Evolutionary conservation across 805 yeast genomes (phyloP).

Genomic region (Saccharomycopsis olivae): DNA sequence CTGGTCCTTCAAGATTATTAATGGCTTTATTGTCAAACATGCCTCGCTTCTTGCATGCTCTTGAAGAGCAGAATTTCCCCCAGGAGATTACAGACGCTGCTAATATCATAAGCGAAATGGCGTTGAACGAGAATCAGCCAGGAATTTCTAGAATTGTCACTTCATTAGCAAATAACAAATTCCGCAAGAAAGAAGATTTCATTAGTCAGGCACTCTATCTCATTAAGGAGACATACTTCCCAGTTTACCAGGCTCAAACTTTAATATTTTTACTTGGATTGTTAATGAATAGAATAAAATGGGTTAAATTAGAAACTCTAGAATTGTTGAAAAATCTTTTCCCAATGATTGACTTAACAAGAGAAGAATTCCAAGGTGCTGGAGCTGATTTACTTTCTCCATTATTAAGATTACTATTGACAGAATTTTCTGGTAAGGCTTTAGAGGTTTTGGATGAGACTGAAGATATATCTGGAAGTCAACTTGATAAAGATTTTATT

Average conservation of each 20-base stretch:
- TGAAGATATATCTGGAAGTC: conserved; percentile 76
- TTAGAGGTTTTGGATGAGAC: conserved; percentile 84
- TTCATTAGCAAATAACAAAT: conserved; percentile 67
- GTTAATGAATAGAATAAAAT: conserved; percentile 60
- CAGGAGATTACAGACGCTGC: conserved; percentile 45
- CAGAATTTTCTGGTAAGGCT: conserved; percentile 84
- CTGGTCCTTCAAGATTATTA: conserved; percentile 56
- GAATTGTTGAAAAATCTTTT: conserved; percentile 62
- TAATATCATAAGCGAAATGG: conserved; percentile 47
- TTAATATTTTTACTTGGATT: conserved; percentile 70
- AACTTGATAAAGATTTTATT: conserved; percentile 82
- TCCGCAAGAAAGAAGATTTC: conserved; percentile 87
- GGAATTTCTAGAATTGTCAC: conserved; percentile 61
- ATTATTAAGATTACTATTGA: conserved; percentile 57
- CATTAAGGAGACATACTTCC: conserved; percentile 60
- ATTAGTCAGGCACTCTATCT: conserved; percentile 68
- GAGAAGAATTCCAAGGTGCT: conserved; percentile 73
- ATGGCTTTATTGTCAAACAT: conserved; percentile 66
- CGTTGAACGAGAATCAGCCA: conserved; percentile 43
- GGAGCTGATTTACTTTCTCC: conserved; percentile 97
- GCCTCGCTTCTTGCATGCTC: conserved; percentile 77
- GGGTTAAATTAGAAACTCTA: conserved; percentile 79
- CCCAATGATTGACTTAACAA: conserved; percentile 64
- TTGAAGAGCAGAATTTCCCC: conserved; percentile 44
- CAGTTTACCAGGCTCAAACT: conserved; percentile 61